Base-by-base conservation (phyloP, 371 early-diverging fungal species). In the Chytridium lagenaria region DNA sequence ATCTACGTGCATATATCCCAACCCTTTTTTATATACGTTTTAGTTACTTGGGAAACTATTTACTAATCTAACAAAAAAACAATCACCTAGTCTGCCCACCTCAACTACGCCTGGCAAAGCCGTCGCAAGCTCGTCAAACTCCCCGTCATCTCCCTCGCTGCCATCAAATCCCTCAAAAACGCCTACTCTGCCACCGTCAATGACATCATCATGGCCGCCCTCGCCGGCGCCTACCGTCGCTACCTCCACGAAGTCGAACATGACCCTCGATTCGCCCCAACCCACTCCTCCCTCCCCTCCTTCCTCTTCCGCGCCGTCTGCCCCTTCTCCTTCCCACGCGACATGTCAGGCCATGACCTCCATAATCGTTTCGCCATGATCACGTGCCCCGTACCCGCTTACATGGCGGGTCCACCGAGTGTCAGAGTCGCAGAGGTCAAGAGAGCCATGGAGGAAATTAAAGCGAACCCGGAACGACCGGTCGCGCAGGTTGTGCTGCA, bases 331-430 rank as follows among this genome's bases (percentile, higher is more conserved):
- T 70, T 72, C 59, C 73, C 77, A 1, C 69, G 75, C 30, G 7
- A 44, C 19, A 19, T 44, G 5, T 26, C 57, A 7, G 57, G 50
- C 70, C 34, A 15, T 30, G 38, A 34, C 1, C 67, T 77, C 26
- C 77, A 73, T 67, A 77, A 77, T 67, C 26, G 49, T 16, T 77
- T 73, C 70, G 69, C 70, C 15, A 40, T 73, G 33, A 66, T 77
- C 49, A 40, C 50, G 19, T 65, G 50, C 31, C 38, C 31, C 12
- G 38, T 77, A 7, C 77, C 77, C 49, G 70, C 72, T 10, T 51
- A 63, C 26, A 36, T 73, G 3, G 1, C 38, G 12, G 63, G 39
- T 19, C 59, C 70, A 1, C 70, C 70, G 23, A 39, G 55, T 40
- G 12, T 28, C 52, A 69, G 77, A 16, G 28, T 72, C 16, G 10